Evolutionary conservation across 2,329 filamentous ascomycete species (phyloP), one percentile per base, ranked within the genome.

Genomic region (Zalaria obscura): DNA sequence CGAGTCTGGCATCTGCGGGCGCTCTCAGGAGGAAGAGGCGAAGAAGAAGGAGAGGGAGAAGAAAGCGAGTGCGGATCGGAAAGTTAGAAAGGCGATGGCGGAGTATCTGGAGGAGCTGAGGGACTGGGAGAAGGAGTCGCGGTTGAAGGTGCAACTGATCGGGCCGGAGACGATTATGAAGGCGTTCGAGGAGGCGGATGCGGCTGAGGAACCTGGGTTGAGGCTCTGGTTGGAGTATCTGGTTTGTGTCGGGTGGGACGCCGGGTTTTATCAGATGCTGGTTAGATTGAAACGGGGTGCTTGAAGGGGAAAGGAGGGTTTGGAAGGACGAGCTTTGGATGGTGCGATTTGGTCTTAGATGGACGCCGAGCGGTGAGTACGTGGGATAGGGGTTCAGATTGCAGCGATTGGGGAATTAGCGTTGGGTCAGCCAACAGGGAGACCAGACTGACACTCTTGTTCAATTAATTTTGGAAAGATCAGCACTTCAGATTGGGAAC

Each of bases 151-250:
- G 7, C 49, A 45, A 8, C 42, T 57, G 41, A 53, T 68, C 18
- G 60, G 53, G 36, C 51, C 55, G 40, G 56, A 63, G 35, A 53
- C 48, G 32, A 55, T 69, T 8, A 48, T 66, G n/a, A 38, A 56
- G 11, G 57, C 60, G 1, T 69, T 68, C 47, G 50, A 55, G 7
- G 50, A 59, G 50, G 55, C 59, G 31, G 65, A 68, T 32, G 10
- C 10, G 7, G 64, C 59, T 32, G 51, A 57, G 4, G 54, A 57
- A 7, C 58, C 59, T 1, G 64, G 64, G 4, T 51, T 69, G 5
- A 55, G 67, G 11, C 56, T 69, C 25, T 67, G 60, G 60, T 67
- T 62, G 61, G 65, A 69, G 52, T 69, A 69, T 39, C 53, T 69
- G 27, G 48, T 66, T 50, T 69, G 64, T 43, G 54, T 62, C 3